phyloP scores from a whole-genome alignment of 805 yeast genomes.

The Trichomonascus vanleenenianus region DNA sequence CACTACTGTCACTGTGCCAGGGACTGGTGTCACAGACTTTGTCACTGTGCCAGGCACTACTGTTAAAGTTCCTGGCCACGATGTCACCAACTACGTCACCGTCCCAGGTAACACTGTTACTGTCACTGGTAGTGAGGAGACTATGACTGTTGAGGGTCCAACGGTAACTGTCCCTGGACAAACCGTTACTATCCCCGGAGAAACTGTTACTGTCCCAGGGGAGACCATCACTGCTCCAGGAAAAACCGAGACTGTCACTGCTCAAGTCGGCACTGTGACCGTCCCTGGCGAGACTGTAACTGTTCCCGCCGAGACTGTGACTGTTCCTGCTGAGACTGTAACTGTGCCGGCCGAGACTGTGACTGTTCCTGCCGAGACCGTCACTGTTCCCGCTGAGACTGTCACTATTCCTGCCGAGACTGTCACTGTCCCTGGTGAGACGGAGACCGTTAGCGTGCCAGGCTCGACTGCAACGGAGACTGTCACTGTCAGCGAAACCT shows the following conservation, averaged over 20 bases:
- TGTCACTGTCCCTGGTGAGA: neutral
- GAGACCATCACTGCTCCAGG: slow-evolving; percentile 2
- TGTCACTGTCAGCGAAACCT: neutral
- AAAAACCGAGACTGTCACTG: slow-evolving; percentile 4
- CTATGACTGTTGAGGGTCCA: neutral
- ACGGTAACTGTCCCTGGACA: slow-evolving; percentile 9
- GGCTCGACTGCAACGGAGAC: neutral
- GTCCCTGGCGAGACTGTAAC: slow-evolving; percentile 5
- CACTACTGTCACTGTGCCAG: slow-evolving; percentile 11
- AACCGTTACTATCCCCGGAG: slow-evolving; percentile 11
- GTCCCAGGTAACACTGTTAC: slow-evolving; percentile 15
- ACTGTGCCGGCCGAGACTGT: slow-evolving; percentile 8
- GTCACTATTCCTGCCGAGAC: neutral
- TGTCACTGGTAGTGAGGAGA: neutral
- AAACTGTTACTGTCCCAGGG: slow-evolving; percentile 5
- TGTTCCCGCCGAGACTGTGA: slow-evolving; percentile 6
- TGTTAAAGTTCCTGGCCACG: slow-evolving; percentile 7
- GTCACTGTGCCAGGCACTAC: slow-evolving; percentile 16
- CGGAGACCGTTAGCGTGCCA: neutral
- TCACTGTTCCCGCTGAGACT: slow-evolving; percentile 12
- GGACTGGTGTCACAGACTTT: slow-evolving; percentile 8
- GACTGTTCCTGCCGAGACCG: slow-evolving; percentile 8
- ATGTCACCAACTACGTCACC: slow-evolving; percentile 10
- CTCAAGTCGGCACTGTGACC: slow-evolving; percentile 16
- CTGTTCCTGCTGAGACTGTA: slow-evolving; percentile 6